Conservation (phyloP, 768 basidiomycete species). For the Pleurotus djamor region DNA sequence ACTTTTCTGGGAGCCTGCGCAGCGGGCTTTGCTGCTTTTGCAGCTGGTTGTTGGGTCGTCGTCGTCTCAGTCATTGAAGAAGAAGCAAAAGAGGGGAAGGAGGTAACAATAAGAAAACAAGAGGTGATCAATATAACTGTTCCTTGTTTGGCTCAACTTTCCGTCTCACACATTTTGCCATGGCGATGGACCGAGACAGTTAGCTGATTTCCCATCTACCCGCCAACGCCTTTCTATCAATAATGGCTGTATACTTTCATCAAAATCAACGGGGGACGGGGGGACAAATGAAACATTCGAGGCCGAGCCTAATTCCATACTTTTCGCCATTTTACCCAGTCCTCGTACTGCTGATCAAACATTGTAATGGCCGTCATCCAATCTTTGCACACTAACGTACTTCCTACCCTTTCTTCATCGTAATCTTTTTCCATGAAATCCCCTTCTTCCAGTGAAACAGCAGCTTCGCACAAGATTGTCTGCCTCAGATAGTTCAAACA, state of each 20-base stretch:
- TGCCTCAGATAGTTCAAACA: slow-evolving; percentile 36
- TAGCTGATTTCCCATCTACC: slow-evolving; percentile 5
- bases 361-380: slow-evolving; percentile 8
- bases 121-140: slow-evolving; percentile 1
- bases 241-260: slow-evolving; percentile 1
- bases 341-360: slow-evolving; percentile 6
- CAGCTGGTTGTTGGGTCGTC: slow-evolving; percentile 29
- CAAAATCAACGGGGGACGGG: too few relatives aligned
- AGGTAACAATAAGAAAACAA: slow-evolving; percentile 2
- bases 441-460: slow-evolving; percentile 26
- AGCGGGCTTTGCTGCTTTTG: slow-evolving; percentile 38
- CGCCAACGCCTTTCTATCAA: not conserved
- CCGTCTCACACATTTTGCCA: not conserved
- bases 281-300: too few relatives aligned
- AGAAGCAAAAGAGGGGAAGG: slow-evolving; percentile 8
- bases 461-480: slow-evolving; percentile 29
- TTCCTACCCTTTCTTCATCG: slow-evolving; percentile 14
- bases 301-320: not conserved
- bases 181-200: slow-evolving; percentile 7
- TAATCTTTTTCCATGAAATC: slow-evolving; percentile 26
- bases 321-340: slow-evolving; percentile 6
- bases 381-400: slow-evolving; percentile 9
- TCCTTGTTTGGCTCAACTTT: not conserved
- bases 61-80: slow-evolving; percentile 28
- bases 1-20: slow-evolving; percentile 67